Evolutionary conservation across 495 filamentous ascomycete genomes (phyloP).

Genomic region (Thozetella sp.): DNA sequence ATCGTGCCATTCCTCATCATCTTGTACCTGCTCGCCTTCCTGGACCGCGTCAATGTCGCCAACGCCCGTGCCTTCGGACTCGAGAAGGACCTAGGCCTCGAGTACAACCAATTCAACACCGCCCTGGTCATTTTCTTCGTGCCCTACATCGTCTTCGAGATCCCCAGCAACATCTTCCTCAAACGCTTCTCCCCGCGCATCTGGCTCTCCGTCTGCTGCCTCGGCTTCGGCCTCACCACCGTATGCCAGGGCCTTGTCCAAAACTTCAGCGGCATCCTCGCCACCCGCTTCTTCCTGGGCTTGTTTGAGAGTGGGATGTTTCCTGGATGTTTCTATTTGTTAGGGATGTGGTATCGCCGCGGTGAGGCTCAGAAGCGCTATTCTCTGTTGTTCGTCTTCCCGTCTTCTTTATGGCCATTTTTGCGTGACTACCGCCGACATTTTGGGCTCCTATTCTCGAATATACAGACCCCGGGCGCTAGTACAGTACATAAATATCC

Average conservation of each 20-base stretch:
- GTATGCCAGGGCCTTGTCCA: slow-evolving; percentile 78
- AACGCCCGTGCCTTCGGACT: slow-evolving; percentile 68
- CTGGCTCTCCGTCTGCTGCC: slow-evolving; percentile 83
- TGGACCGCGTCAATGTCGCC: slow-evolving; percentile 78
- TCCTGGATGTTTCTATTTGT: slow-evolving; percentile 80
- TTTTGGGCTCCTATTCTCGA: too few species aligned
- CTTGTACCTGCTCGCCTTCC: slow-evolving; percentile 83
- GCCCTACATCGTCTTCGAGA: slow-evolving; percentile 84
- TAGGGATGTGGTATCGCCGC: slow-evolving; percentile 86
- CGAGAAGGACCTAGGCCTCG: slow-evolving; percentile 62
- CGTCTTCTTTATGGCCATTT: too few species aligned
- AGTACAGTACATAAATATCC: too few species aligned
- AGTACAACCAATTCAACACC: slow-evolving; percentile 69
- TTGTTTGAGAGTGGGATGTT: slow-evolving; percentile 91
- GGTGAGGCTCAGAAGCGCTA: slow-evolving; percentile 86
- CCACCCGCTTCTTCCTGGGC: slow-evolving; percentile 85
- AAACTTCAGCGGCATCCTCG: slow-evolving; percentile 77
- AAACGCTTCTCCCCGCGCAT: slow-evolving; percentile 80
- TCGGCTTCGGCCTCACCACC: slow-evolving; percentile 77
- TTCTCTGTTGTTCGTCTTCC: slow-evolving; percentile 92
- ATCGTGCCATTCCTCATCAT: slow-evolving; percentile 82
- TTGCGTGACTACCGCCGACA: too few species aligned
- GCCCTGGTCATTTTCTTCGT: slow-evolving; percentile 91
- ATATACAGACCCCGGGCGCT: too few species aligned
- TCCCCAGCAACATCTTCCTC: slow-evolving; percentile 86